Percentiles rank a stretch among this genome's conserved stretches.
Conservation (phyloP, 331 rosid genomes). For the Dryas integrifolia region DNA sequence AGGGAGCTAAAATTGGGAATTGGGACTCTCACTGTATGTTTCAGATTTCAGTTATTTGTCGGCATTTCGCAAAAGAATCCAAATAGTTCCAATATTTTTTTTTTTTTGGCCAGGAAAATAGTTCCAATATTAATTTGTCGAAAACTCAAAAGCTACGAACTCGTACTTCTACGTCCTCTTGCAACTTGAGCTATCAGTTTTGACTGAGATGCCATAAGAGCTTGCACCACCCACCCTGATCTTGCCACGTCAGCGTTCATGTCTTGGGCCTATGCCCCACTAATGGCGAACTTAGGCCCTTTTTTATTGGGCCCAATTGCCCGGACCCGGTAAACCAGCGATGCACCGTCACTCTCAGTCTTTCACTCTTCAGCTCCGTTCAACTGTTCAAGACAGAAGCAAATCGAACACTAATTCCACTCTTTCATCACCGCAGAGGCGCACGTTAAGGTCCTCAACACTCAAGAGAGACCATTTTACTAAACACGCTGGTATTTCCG, state of each 20-base stretch:
- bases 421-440: not conserved
- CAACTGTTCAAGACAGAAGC: not conserved
- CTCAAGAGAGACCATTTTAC: not conserved
- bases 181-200: not conserved
- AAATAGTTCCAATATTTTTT: too few species aligned
- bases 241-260: not conserved
- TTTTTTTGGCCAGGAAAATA: too few species aligned
- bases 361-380: not conserved
- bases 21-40: not conserved
- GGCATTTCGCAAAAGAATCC: not conserved
- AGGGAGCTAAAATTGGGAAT: slow-evolving; percentile 1
- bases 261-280: slow-evolving; percentile 13
- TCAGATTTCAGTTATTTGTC: not conserved
- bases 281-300: not conserved
- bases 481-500: not conserved
- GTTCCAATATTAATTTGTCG: too few species aligned
- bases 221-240: not conserved
- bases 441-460: not conserved
- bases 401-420: not conserved
- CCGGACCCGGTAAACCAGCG: too few species aligned
- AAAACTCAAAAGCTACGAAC: not conserved
- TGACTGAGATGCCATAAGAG: not conserved
- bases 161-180: not conserved
- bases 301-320: not conserved
- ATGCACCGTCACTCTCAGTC: not conserved